These are phyloP conservation scores for Globisporangium emineosum DNA, from an alignment of 352 stramenopile genomes.

Conservation along the genomic window DNA sequence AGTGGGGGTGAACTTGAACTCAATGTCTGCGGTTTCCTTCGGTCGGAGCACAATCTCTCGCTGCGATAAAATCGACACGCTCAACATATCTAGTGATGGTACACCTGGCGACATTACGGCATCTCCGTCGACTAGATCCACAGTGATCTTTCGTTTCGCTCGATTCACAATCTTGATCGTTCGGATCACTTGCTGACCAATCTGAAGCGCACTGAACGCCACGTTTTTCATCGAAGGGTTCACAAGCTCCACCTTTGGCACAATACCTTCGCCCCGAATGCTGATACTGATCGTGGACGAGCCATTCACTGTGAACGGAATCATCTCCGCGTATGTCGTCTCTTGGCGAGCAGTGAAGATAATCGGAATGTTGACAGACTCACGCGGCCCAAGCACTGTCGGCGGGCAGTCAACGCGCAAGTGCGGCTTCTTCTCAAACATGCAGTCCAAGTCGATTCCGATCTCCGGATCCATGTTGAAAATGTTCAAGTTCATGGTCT, in stretches of 20 bases:
- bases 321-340: slow-evolving; percentile 72
- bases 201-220: slow-evolving; percentile 80
- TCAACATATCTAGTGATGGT: slow-evolving; percentile 33
- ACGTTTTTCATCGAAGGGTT: slow-evolving; percentile 83
- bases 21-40: slow-evolving; percentile 73
- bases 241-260: slow-evolving; percentile 84
- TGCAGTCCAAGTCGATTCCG: slow-evolving; percentile 85
- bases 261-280: slow-evolving; percentile 71
- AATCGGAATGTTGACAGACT: slow-evolving; percentile 77
- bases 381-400: slow-evolving; percentile 75
- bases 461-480: slow-evolving; percentile 87
- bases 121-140: slow-evolving; percentile 49
- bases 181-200: slow-evolving; percentile 69
- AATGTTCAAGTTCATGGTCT: slow-evolving; percentile 62
- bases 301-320: slow-evolving; percentile 92
- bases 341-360: slow-evolving; percentile 86
- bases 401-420: slow-evolving; percentile 85
- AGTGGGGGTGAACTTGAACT: slow-evolving; percentile 71
- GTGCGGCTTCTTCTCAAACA: slow-evolving; percentile 86
- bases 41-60: slow-evolving; percentile 64
- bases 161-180: slow-evolving; percentile 86
- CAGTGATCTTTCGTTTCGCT: slow-evolving; percentile 63
- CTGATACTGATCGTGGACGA: slow-evolving; percentile 73
- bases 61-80: slow-evolving; percentile 67
- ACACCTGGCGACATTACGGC: slow-evolving; percentile 17